These are phyloP conservation scores for Polytolypa hystricis DNA, from an alignment of 2,329 filamentous ascomycete species.

Conservation along the genomic window DNA sequence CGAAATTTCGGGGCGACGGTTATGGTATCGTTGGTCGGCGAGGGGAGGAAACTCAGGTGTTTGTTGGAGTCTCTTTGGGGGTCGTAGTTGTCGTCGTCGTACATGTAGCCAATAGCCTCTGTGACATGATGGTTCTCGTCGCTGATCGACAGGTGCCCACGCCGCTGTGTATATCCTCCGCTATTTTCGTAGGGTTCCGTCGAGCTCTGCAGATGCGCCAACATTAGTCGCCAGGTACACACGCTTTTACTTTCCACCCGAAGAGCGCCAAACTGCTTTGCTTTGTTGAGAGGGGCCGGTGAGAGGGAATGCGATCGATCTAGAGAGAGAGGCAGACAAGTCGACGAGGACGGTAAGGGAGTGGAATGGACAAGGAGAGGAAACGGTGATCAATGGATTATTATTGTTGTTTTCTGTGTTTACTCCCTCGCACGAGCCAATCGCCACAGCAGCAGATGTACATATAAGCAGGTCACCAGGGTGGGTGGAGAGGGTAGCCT, in stretches of 20 bases:
- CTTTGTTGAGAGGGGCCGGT: too few species aligned
- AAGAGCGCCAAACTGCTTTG: neutral
- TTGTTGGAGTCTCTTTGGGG: constrained; percentile 50
- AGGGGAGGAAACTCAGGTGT: constrained; percentile 63
- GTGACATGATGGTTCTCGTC: constrained; percentile 91
- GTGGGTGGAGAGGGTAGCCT: too few species aligned
- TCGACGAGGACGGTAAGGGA: too few species aligned
- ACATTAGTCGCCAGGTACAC: constrained; percentile 29
- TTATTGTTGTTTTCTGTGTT: too few species aligned
- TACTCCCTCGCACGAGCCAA: too few species aligned
- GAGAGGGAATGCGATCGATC: too few species aligned
- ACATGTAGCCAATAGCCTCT: constrained; percentile 83
- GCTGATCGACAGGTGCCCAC: constrained; percentile 59
- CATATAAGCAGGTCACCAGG: too few species aligned
- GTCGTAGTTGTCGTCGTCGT: constrained; percentile 60
- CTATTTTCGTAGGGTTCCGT: constrained; percentile 29
- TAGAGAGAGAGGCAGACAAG: constrained; percentile 1
- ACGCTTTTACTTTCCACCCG: constrained; percentile 20
- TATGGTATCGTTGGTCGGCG: constrained; percentile 34
- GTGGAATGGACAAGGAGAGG: too few species aligned
- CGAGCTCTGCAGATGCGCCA: constrained; percentile 31
- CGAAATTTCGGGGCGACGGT: constrained; percentile 29
- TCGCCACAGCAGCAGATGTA: too few species aligned
- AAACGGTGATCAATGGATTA: too few species aligned
- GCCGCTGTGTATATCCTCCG: constrained; percentile 40